phyloP scores from a whole-genome alignment of 2,329 filamentous ascomycete species.

The Periconia digitata region DNA sequence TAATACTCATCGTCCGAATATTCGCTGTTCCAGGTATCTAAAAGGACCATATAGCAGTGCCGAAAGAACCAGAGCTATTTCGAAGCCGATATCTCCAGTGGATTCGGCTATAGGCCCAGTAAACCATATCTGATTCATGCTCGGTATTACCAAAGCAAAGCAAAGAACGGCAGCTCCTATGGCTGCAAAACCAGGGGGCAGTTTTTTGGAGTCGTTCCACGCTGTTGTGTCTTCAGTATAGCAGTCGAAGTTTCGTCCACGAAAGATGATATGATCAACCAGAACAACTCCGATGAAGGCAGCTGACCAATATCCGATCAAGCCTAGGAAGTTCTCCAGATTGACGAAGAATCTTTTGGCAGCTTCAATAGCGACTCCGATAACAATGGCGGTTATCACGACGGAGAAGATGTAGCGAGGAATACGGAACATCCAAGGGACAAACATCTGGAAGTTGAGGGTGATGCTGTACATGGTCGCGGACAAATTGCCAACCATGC shows the following conservation, averaged over 20 bases:
- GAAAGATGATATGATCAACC: conserved; percentile 45
- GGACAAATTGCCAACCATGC: conserved; percentile 60
- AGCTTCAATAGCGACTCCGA: conserved; percentile 60
- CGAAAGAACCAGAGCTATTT: conserved; percentile 59
- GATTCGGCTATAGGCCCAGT: conserved; percentile 61
- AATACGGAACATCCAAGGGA: conserved; percentile 58
- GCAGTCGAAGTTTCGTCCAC: conserved; percentile 29
- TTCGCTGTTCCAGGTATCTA: conserved; percentile 42
- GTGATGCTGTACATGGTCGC: conserved; percentile 64
- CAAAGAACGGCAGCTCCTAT: conserved; percentile 41
- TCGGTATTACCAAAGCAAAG: conserved; percentile 57
- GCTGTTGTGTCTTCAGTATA: conserved; percentile 42
- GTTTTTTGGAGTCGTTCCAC: conserved; percentile 44
- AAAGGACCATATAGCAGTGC: conserved; percentile 50
- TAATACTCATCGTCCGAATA: conserved; percentile 24
- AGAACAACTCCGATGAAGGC: conserved; percentile 36
- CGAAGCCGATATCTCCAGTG: conserved; percentile 68
- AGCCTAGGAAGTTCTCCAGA: conserved; percentile 45
- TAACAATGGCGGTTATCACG: conserved; percentile 60
- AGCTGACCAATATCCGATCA: conserved; percentile 41
- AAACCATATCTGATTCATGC: conserved; percentile 64
- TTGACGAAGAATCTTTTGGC: conserved; percentile 60
- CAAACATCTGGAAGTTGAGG: conserved; percentile 65
- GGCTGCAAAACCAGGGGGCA: conserved; percentile 47
- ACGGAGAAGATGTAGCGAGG: conserved; percentile 62